Percentiles rank a stretch among this genome's conserved stretches.
phyloP scores from a whole-genome alignment of 2,329 filamentous ascomycete species.

The Rutstroemia sp. region DNA sequence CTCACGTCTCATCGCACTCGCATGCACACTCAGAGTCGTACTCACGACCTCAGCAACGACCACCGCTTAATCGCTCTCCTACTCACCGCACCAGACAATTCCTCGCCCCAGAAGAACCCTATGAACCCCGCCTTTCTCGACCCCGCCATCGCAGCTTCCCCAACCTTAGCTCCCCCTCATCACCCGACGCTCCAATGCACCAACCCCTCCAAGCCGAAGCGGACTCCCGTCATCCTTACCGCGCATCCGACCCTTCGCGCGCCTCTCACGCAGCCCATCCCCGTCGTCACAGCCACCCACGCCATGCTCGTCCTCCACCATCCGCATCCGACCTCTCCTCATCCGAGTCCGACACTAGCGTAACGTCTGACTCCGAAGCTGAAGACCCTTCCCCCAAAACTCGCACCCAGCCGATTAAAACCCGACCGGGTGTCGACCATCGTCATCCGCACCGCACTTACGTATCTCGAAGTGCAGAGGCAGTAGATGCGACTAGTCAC shows the following conservation, averaged over 20 bases:
- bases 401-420: neutral
- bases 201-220: constrained; percentile 18
- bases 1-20: constrained; percentile 16
- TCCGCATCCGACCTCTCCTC: neutral
- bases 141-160: constrained; percentile 24
- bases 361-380: neutral
- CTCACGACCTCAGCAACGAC: constrained; percentile 14
- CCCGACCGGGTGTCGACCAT: neutral
- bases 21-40: too few species aligned
- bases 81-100: constrained; percentile 32
- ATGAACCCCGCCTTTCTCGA: constrained; percentile 19
- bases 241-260: constrained; percentile 8
- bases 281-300: constrained; percentile 44
- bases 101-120: constrained; percentile 35
- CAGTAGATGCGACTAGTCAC: neutral
- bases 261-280: constrained; percentile 15
- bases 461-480: neutral
- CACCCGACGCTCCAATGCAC: constrained; percentile 20
- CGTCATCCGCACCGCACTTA: neutral
- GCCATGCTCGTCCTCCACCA: constrained; percentile 18
- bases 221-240: neutral
- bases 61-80: constrained; percentile 25
- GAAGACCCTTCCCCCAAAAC: constrained; percentile 5
- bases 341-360: neutral
- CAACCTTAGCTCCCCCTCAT: constrained; percentile 22